Base-by-base conservation (phyloP, 1,284 basidiomycete genomes). In the Trichosporon sp. region DNA sequence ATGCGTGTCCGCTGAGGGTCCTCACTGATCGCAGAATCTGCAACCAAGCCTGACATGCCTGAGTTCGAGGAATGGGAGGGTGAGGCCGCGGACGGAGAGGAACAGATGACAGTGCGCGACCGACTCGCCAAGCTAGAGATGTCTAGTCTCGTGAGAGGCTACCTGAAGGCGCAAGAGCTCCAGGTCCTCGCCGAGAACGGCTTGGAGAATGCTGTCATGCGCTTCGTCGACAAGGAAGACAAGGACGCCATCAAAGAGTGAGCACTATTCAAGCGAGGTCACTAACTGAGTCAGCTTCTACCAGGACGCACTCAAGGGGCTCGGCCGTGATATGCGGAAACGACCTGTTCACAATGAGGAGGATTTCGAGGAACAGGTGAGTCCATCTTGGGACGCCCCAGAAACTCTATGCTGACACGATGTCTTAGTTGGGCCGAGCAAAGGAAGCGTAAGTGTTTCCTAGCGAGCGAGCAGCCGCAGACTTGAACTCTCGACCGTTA, bases 151-250 rank as follows among this genome's bases (percentile, higher is more conserved):
- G 95, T 97, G 59, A 85, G 87, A 71, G 90, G 95, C 79, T 96
- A 94, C 76, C 81, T 97, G 58, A 84, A 88, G 13, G 92, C 91
- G 59, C 94, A 97, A 81, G 89, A 92, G 73, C 80, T 96, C 70
- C 91, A 94, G 78, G 81, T 96, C 57, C 81, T 97, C 16, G 89
- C 89, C 1, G 91, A 95, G 80, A 84, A 83, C 46, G 91, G 89
- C 19, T 90, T 97, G 88, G 88, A 89, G 54, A 89, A 92, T 74
- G 94, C 94, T 7, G 92, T 97, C 63, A 89, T 91, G 82, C 85
- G 88, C 74, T 96, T 91, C 80, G 92, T 97, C 63, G 93, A 95
- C 78, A 97, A 97, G 83, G 94, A 95, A 71, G 92, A 95, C 78
- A 87, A 86, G 49, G 90, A 94, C 81, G 90, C 94, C 4, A 94